Percentiles rank a stretch among this genome's conserved stretches.
phyloP scores from a whole-genome alignment of 2,329 filamentous ascomycete species.

The Fusarium sp. region DNA sequence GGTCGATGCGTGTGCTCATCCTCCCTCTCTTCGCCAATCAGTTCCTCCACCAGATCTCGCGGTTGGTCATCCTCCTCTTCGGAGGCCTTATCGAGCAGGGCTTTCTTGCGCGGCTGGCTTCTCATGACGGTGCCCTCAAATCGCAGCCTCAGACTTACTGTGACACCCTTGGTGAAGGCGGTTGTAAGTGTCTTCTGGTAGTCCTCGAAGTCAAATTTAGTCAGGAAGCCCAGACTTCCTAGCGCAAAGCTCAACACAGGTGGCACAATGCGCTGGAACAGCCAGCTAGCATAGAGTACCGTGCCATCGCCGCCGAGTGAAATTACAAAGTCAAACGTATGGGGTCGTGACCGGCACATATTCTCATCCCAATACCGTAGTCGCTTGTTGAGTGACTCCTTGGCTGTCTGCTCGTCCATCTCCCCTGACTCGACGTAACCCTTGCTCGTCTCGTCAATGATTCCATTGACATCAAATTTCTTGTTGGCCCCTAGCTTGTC shows the following conservation, averaged over 20 bases:
- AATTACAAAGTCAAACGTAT: conserved; percentile 93
- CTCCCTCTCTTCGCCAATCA: conserved; percentile 88
- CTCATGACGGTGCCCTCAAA: conserved; percentile 97
- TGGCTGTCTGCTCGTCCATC: conserved; percentile 54
- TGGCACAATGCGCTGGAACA: conserved; percentile 95
- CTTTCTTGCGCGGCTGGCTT: conserved; percentile 67
- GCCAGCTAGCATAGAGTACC: conserved; percentile 94
- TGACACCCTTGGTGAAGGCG: conserved; percentile 87
- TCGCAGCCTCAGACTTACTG: conserved; percentile 86
- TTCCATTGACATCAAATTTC: conserved; percentile 79
- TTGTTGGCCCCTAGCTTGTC: conserved; percentile 79
- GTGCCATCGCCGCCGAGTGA: conserved; percentile 97
- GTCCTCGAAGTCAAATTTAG: conserved; percentile 92
- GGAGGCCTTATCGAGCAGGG: conserved; percentile 42
- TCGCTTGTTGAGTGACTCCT: conserved; percentile 62
- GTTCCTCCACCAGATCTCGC: conserved; percentile 87
- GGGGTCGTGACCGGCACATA: conserved; percentile 83
- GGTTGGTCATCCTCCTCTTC: conserved; percentile 57
- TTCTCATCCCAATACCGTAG: conserved; percentile 87
- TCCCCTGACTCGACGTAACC: conserved; percentile 59
- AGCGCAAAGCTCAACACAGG: conserved; percentile 93
- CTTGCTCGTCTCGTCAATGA: conserved; percentile 73
- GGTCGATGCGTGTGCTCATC: conserved; percentile 89
- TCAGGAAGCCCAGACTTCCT: conserved; percentile 93
- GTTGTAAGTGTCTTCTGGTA: conserved; percentile 78